Base-by-base conservation (phyloP, 257 asterid species). In the Ophiorrhiza pumila region DNA sequence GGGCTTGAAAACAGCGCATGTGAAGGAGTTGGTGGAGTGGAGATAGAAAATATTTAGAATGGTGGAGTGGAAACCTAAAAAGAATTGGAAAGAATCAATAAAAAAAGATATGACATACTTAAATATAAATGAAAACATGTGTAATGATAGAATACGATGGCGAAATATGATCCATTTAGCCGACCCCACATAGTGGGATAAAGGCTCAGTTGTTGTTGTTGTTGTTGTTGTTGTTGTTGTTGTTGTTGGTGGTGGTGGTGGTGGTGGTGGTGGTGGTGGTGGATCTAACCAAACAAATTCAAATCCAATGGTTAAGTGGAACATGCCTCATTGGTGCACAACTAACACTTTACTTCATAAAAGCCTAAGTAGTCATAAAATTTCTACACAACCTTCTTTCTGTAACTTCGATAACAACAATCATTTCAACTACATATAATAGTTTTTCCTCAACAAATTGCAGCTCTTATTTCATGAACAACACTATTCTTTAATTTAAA, bases 381-480 rank as follows among this genome's bases (percentile, higher is more conserved):
- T 53, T 53, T 1, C 20, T 1, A 9, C 31, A 65, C 34, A 23
- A 2, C 55, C 55, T 9, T 43, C 39, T n/a, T 65, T 27, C 18
- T 65, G 4, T 43, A 62, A 18, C 46, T 29, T 23, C 18, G 32
- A 43, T 27, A 23, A n/a, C 14, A 23, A 43, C 25, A 12, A 42
- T 43, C 5, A n/a, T 6, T 25, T 6, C 10, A 65, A 64, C 52
- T 64, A 23, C 42, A 43, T 14, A 18, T 25, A 32, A 37, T 25
- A 69, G 39, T 41, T 22, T 6, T 69, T 14, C 62, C 63, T 49
- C 72, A 32, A 67, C 41, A 65, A 58, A n/a, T 18, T 20, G 72
- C 72, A 18, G 7, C 17, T 67, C 35, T 29, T 18, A 18, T 25
- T 29, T 67, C 45, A 46, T 35, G 5, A 5, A 4, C 22, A 27